These are phyloP conservation scores for Pyricularia grisea DNA, from an alignment of 2,329 filamentous ascomycete species.

Conservation along the genomic window DNA sequence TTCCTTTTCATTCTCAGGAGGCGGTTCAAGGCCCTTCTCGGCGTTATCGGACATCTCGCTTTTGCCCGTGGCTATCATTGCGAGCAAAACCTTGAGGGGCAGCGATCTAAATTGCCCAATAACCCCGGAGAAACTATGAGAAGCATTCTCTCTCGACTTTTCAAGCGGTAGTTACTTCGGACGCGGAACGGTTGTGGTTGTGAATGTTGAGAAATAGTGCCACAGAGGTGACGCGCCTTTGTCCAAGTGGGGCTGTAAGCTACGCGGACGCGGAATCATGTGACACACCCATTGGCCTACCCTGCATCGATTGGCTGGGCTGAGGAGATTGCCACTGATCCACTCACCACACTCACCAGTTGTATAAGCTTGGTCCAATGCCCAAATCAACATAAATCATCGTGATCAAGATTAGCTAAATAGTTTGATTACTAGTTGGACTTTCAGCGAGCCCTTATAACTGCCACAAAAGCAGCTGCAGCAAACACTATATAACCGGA, in stretches of 20 bases:
- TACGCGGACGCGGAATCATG: not conserved
- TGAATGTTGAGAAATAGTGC: not conserved
- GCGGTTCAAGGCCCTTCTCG: not conserved
- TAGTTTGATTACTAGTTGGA: not conserved
- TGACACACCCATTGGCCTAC: not conserved
- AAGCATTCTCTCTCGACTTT: not conserved
- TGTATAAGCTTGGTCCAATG: not conserved
- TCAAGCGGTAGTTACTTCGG: not conserved
- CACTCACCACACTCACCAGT: no score
- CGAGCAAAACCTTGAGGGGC: not conserved
- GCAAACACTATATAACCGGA: not conserved
- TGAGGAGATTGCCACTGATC: no score
- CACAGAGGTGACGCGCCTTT: not conserved
- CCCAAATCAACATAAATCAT: not conserved
- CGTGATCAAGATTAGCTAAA: not conserved
- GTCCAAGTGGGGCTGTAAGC: not conserved
- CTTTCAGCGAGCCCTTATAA: no score
- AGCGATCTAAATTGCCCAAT: not conserved
- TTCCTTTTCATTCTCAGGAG: conserved; percentile 5
- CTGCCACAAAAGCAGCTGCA: not conserved
- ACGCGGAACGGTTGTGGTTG: not conserved
- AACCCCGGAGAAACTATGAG: not conserved
- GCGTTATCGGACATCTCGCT: not conserved
- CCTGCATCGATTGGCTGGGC: not conserved
- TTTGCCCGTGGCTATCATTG: not conserved